Conservation (phyloP, 352 stramenopile species). For the Pythium oligandrum region DNA sequence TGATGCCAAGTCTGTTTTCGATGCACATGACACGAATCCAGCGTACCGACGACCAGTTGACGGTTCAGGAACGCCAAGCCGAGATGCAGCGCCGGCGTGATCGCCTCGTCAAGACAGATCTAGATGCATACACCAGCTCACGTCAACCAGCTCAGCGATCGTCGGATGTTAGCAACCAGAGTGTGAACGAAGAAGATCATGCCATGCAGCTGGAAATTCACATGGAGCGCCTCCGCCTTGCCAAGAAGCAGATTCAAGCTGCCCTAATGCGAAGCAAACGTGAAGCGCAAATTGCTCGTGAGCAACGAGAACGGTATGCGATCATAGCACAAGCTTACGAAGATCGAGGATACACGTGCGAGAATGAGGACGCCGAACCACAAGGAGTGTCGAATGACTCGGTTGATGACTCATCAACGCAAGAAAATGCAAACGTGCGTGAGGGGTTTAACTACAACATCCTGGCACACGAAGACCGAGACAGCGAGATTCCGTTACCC, state of each 20-base stretch:
- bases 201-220: conserved; percentile 16
- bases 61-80: conserved; percentile 10
- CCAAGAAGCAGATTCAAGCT: conserved; percentile 18
- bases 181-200: conserved; percentile 12
- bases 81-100: conserved; percentile 19
- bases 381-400: no score
- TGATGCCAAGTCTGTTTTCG: conserved; percentile 14
- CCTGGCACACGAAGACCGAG: neutral
- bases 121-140: conserved; percentile 11
- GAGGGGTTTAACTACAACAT: no score
- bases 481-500: neutral
- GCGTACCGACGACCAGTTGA: conserved; percentile 7
- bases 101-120: conserved; percentile 16
- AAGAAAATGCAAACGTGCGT: no score
- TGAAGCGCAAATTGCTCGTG: conserved; percentile 3
- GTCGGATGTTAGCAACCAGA: conserved; percentile 9
- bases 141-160: conserved; percentile 6
- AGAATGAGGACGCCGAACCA: no score
- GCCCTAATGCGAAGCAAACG: conserved; percentile 14
- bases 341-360: conserved; percentile 10
- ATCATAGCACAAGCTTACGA: conserved; percentile 13
- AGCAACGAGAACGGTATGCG: conserved; percentile 11
- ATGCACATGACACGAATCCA: conserved; percentile 17
- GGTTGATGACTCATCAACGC: no score
- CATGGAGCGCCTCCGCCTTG: conserved; percentile 15